phyloP scores from a whole-genome alignment of 1,284 basidiomycete species.

The Caloboletus firmus region DNA sequence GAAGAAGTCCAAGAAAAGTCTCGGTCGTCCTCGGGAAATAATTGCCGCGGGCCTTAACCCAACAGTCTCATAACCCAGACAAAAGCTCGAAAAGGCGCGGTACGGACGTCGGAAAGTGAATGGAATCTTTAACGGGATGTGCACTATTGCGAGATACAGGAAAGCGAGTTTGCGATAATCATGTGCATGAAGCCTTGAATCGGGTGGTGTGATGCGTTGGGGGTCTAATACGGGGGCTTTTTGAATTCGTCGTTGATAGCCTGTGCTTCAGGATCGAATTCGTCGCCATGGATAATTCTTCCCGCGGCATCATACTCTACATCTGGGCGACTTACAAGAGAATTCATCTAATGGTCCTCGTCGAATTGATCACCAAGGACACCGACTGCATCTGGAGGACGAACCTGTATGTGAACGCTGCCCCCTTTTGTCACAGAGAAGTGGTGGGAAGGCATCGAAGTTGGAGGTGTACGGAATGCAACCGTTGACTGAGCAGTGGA shows the following conservation, averaged over 20 bases:
- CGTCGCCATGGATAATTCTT: slow-evolving; percentile 41
- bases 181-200: neutral
- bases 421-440: slow-evolving; percentile 38
- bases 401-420: slow-evolving; percentile 55
- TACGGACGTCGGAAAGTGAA: neutral
- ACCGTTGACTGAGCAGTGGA: slow-evolving; percentile 39
- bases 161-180: neutral
- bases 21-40: neutral
- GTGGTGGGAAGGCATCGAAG: slow-evolving; percentile 31
- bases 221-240: slow-evolving; percentile 50
- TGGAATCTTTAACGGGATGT: neutral
- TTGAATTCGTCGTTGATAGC: slow-evolving; percentile 62
- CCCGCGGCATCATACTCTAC: slow-evolving; percentile 55
- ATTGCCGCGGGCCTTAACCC: neutral
- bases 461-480: slow-evolving; percentile 37
- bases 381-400: neutral
- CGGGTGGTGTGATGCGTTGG: neutral
- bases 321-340: slow-evolving; percentile 50
- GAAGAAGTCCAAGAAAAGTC: neutral
- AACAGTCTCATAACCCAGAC: neutral
- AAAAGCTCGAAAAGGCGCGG: neutral
- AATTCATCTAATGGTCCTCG: slow-evolving; percentile 48
- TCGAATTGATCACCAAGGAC: neutral
- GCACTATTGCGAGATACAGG: neutral
- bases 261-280: slow-evolving; percentile 57